Evolutionary conservation across 2,329 filamentous ascomycete species (phyloP).

Genomic region (Verticillium longisporum): DNA sequence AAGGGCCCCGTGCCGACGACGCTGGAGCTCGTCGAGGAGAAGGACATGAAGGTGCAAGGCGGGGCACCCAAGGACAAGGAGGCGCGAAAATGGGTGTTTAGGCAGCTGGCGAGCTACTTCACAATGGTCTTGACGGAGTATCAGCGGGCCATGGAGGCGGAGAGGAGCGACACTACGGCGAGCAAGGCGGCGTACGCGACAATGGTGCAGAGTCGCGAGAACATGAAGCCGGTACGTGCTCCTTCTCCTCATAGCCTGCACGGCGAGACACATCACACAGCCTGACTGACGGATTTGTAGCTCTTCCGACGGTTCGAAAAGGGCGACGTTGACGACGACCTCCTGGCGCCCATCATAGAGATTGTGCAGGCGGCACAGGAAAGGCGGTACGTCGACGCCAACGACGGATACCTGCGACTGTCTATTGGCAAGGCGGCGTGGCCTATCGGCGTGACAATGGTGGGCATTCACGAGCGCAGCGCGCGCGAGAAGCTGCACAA

Average conservation of each 20-base stretch:
- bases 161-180: slow-evolving; percentile 58
- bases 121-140: slow-evolving; percentile 92
- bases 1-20: slow-evolving; percentile 83
- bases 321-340: slow-evolving; percentile 67
- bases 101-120: slow-evolving; percentile 91
- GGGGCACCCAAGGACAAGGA: slow-evolving; percentile 56
- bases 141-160: slow-evolving; percentile 67
- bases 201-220: slow-evolving; percentile 81
- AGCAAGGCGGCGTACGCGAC: slow-evolving; percentile 77
- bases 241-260: neutral
- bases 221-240: slow-evolving; percentile 64
- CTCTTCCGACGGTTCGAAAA: slow-evolving; percentile 87
- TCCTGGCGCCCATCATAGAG: slow-evolving; percentile 78
- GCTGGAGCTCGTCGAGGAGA: slow-evolving; percentile 70
- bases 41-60: slow-evolving; percentile 76
- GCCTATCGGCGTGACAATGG: slow-evolving; percentile 99
- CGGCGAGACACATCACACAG: neutral
- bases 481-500: slow-evolving; percentile 93
- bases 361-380: slow-evolving; percentile 89
- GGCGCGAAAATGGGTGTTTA: slow-evolving; percentile 65
- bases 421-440: slow-evolving; percentile 96
- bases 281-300: slow-evolving; percentile 20
- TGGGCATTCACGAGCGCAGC: slow-evolving; percentile 96
- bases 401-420: slow-evolving; percentile 86
- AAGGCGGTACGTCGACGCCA: slow-evolving; percentile 89